phyloP scores from a whole-genome alignment of 163 green algal genomes.

The Coccomyxa subellipsoidea region DNA sequence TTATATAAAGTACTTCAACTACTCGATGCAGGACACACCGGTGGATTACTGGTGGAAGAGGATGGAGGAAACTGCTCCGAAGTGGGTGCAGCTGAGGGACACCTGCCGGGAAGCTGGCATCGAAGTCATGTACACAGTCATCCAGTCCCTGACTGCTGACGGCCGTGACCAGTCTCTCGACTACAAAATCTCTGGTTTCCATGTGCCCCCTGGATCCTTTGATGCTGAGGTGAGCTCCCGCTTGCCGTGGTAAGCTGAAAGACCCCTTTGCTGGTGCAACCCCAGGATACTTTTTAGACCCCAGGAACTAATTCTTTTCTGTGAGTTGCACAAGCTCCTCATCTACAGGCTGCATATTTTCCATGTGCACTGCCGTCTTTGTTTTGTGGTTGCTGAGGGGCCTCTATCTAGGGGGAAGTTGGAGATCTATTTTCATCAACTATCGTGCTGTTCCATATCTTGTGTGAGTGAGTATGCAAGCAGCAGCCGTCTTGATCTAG shows the following conservation, averaged over 20 bases:
- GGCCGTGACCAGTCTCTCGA: constrained; percentile 60
- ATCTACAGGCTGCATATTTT: no score
- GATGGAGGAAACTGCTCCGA: constrained; percentile 23
- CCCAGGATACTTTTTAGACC: no score
- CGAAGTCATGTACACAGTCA: constrained; percentile 71
- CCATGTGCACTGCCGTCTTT: no score
- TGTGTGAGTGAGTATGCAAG: no score
- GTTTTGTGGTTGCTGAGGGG: no score
- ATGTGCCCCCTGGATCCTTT: constrained; percentile 57
- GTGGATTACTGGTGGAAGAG: constrained; percentile 44
- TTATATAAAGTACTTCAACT: background rate
- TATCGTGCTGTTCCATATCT: no score
- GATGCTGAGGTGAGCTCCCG: constrained; percentile 44
- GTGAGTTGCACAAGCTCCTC: no score
- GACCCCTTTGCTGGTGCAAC: no score
- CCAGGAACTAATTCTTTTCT: no score
- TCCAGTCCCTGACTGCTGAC: constrained; percentile 57
- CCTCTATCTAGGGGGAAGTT: background rate
- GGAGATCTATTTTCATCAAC: no score
- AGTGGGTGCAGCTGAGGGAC: constrained; percentile 41
- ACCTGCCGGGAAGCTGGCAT: constrained; percentile 36
- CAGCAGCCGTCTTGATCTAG: no score
- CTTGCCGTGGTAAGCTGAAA: background rate
- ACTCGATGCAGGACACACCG: constrained; percentile 16
- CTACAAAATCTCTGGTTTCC: constrained; percentile 76